Conservation (phyloP, 768 basidiomycete genomes). For the Leccinum arenicola region DNA sequence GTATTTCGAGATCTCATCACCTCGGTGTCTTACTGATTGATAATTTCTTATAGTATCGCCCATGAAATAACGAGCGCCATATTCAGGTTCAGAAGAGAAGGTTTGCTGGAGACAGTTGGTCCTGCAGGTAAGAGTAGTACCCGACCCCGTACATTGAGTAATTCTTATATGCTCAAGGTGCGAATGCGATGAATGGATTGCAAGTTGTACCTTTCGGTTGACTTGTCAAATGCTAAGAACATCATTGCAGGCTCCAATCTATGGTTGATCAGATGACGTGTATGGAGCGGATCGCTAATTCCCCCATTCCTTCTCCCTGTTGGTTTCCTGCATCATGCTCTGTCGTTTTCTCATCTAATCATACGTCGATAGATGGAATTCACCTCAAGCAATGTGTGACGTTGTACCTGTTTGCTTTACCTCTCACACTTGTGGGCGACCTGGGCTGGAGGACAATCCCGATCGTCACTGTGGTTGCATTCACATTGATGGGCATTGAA, state of each 20-base stretch:
- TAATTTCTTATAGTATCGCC: constrained; percentile 53
- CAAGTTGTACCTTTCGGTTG: constrained; percentile 28
- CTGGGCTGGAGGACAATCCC: constrained; percentile 83
- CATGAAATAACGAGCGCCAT: constrained; percentile 72
- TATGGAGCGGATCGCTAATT: constrained; percentile 92
- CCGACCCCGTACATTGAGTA: not conserved
- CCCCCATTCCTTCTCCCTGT: constrained; percentile 79
- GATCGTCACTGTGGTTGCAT: constrained; percentile 82
- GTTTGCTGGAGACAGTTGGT: constrained; percentile 84
- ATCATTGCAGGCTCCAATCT: constrained; percentile 54
- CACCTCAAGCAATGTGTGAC: constrained; percentile 96
- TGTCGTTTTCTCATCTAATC: constrained; percentile 9
- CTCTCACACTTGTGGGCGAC: constrained; percentile 80
- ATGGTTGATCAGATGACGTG: constrained; percentile 83
- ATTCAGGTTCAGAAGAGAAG: constrained; percentile 75
- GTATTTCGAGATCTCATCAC: constrained; percentile 18
- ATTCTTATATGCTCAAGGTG: constrained; percentile 41
- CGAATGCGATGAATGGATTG: constrained; percentile 75
- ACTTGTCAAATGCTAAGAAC: constrained; percentile 6
- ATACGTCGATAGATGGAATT: constrained; percentile 60
- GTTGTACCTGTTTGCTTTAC: constrained; percentile 87
- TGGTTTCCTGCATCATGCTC: constrained; percentile 21
- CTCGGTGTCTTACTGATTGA: not conserved
- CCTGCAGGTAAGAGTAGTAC: constrained; percentile 61
- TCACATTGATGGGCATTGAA: constrained; percentile 93